Base-by-base conservation (phyloP, 768 basidiomycete species). In the Hygrocybe punicea region DNA sequence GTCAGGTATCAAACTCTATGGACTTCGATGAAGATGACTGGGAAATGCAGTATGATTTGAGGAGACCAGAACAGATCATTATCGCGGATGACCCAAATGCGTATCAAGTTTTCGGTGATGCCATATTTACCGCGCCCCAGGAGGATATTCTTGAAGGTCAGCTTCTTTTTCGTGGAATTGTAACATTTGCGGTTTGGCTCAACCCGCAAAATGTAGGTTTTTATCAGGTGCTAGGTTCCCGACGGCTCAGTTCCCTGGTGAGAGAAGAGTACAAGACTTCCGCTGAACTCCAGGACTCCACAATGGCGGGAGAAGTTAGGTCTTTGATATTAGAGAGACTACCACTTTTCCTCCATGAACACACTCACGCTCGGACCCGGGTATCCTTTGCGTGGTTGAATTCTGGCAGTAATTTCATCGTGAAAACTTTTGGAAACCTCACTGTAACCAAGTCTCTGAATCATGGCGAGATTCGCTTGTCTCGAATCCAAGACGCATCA, bases 321-420 rank as follows among this genome's bases (percentile, higher is more conserved):
- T 63, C 76, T 2, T 76, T 92, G 36, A 84, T 94, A 11, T 72
- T 96, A 24, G 90, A 98, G 71, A 77, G 95, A 33, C 74, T 97
- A 17, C 91, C 95, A 0, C 74, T 99, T 29, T 98, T 98, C 75
- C 78, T 98, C 4, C 88, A 96, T 52, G 96, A 98, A 64, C 89
- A 94, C 55, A 84, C 82, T 1, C 86, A 89, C 67, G 74, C 85
- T 0, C 79, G 77, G 19, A 82, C 84, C 0, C 76, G 75, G 36
- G 79, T 91, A 8, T 78, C 86, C 1, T 82, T 80, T 58, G 77
- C 75, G 42, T 92, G 89, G 89, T 72, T 92, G 25, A 83, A 79
- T 17, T 73, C 78, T 4, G 73, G 79, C 4, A 73, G 75, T 25
- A 86, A 92, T 63, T 90, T 92, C 64, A 71, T 84, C 34, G 90